phyloP scores from a whole-genome alignment of 345 rosid species.

The Adansonia digitata region DNA sequence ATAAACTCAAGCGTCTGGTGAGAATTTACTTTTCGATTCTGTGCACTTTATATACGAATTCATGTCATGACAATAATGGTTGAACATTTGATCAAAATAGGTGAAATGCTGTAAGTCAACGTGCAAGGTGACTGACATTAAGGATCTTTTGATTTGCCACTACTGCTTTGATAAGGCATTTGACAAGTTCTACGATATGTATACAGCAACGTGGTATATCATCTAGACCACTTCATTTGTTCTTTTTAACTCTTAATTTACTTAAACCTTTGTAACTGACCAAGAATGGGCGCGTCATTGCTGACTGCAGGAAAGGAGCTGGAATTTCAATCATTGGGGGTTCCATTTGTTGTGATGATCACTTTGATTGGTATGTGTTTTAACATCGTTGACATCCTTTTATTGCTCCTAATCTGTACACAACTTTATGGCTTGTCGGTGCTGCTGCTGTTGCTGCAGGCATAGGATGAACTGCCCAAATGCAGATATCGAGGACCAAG shows the following conservation, averaged over 20 bases:
- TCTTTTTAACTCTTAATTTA: neutral
- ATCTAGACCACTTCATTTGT: neutral
- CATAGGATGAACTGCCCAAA: slow-evolving; percentile 60
- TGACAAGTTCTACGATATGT: slow-evolving; percentile 69
- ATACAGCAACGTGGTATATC: slow-evolving; percentile 60
- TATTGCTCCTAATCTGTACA: neutral
- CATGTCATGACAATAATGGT: neutral
- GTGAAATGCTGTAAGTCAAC: slow-evolving; percentile 77
- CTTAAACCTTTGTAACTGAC: neutral
- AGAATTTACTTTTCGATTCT: slow-evolving; percentile 12
- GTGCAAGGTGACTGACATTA: slow-evolving; percentile 57
- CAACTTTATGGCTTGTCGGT: neutral
- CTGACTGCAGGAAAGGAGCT: slow-evolving; percentile 43
- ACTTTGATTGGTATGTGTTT: slow-evolving; percentile 50
- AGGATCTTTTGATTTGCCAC: slow-evolving; percentile 63
- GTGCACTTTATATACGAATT: neutral
- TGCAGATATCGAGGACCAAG: slow-evolving; percentile 43
- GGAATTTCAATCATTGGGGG: slow-evolving; percentile 53
- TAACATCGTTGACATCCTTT: neutral
- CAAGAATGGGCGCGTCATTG: neutral
- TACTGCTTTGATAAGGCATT: slow-evolving; percentile 64
- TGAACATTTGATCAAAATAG: slow-evolving; percentile 24
- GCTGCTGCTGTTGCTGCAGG: slow-evolving; percentile 30
- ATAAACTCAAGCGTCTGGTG: slow-evolving; percentile 65
- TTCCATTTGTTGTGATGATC: slow-evolving; percentile 71